Evolutionary conservation across 441 rosid genomes (phyloP).

Genomic region (Omphalea diandra): DNA sequence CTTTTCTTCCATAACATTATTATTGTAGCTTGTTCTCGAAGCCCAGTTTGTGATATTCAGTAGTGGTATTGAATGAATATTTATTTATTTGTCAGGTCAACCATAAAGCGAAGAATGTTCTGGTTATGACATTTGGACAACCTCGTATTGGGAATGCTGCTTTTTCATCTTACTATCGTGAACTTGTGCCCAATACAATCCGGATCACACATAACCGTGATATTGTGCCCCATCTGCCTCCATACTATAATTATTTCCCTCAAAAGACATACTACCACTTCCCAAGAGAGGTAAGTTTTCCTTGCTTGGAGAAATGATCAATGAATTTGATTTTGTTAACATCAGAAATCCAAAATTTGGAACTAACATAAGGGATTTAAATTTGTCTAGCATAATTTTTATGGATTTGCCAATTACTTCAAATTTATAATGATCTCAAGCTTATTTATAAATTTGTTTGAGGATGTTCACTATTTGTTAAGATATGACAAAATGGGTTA

Average conservation of each 20-base stretch:
- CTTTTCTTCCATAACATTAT: not conserved
- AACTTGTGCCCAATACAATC: conserved; percentile 68
- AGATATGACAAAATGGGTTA: not conserved
- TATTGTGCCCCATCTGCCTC: conserved; percentile 96
- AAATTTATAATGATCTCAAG: not conserved
- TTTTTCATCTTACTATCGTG: conserved; percentile 70
- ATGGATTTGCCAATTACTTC: not conserved
- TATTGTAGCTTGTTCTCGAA: not conserved
- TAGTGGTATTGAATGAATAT: conserved; percentile 7
- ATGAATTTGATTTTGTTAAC: not conserved
- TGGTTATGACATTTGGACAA: conserved; percentile 93
- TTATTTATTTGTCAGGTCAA: conserved; percentile 61
- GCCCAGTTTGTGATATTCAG: not conserved
- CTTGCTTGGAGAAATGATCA: conserved; percentile 5
- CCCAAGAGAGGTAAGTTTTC: conserved; percentile 74
- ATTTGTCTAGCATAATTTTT: not conserved
- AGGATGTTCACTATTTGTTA: not conserved
- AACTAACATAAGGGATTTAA: not conserved
- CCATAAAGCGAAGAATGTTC: conserved; percentile 56
- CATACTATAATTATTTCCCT: conserved; percentile 71
- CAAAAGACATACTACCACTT: conserved; percentile 96
- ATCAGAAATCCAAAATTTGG: not conserved
- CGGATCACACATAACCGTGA: conserved; percentile 77
- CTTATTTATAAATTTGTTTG: not conserved
- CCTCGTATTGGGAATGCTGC: conserved; percentile 95